Evolutionary conservation across 805 yeast species (phyloP), one percentile per base, ranked within the genome.

Genomic region (Lipomyces mesembrius): DNA sequence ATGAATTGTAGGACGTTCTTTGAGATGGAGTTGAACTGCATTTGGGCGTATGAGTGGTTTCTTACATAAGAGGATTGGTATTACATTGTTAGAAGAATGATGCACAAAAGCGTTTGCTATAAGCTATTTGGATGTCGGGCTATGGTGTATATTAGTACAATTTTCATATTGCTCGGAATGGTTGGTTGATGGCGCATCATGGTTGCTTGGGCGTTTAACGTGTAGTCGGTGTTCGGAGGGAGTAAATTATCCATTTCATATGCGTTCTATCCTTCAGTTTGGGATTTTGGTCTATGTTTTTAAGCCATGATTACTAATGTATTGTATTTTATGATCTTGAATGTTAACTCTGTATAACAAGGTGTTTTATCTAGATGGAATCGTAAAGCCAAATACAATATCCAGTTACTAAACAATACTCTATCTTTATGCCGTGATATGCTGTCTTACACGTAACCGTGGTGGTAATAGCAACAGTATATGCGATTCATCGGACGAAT

Each of bases 31-130:
- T 17, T 43, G 57, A 35, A 52, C 51, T 51, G 61, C 59, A 54
- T 57, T 22, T 43, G 61, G 62, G 32, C 59, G 62, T 52, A 59
- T 46, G 57, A 63, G 27, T 59, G 34, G 37, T n/a, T 54, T 7
- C n/a, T 54, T 54, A 43, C n/a, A 43, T 43, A 43, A n/a, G 22
- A 43, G 17, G 22, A 43, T 43, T 17, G n/a, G 9, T 17, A 17
- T n/a, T n/a, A 43, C 20, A 17, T 54, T 54, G 12, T n/a, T 54
- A 54, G 34, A 29, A 54, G 34, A n/a, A 17, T 54, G n/a, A 54
- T 17, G 57, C 20, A n/a, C 5, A 54, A 14, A 17, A 8, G 9
- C 20, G 57, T 29, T 29, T 14, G 35, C 34, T 17, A 43, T n/a
- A 43, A 51, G 57, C 46, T 59, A 49, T 60, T 54, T 17, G 46